phyloP scores from a whole-genome alignment of 2,329 filamentous ascomycete genomes.

The Aspergillus amoenus region DNA sequence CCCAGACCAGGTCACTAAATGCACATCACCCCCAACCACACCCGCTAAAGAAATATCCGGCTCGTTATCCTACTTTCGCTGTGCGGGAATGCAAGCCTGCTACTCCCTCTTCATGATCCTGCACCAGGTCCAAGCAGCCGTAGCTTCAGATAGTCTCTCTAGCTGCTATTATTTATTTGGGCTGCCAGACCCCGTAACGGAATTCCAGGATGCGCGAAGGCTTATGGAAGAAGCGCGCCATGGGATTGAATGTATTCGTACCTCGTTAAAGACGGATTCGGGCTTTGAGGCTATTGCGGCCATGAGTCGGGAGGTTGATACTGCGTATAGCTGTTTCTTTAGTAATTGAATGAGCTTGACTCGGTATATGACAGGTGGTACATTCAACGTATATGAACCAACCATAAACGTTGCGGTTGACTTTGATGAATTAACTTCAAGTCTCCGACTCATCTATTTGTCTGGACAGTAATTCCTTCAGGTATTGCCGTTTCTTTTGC shows the following conservation, averaged over 20 bases:
- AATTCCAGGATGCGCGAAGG: conserved; percentile 2
- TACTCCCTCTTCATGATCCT: not conserved
- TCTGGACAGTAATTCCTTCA: too few species aligned
- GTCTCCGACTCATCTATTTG: too few species aligned
- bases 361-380: too few species aligned
- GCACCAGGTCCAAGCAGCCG: not conserved
- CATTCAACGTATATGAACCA: too few species aligned
- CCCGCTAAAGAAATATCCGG: not conserved
- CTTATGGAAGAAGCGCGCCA: conserved; percentile 3
- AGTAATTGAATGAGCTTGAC: too few species aligned
- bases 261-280: not conserved
- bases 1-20: too few species aligned
- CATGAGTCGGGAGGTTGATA: not conserved
- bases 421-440: too few species aligned
- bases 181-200: not conserved
- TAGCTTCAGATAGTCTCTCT: not conserved
- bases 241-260: not conserved
- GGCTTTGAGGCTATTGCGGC: not conserved
- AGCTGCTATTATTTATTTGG: not conserved
- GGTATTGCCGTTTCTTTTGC: too few species aligned
- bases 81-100: conserved; percentile 1
- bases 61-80: conserved; percentile 3
- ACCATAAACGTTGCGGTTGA: too few species aligned
- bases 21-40: too few species aligned
- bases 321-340: too few species aligned